Evolutionary conservation across 805 yeast genomes (phyloP).

Genomic region (Candida patagonica): DNA sequence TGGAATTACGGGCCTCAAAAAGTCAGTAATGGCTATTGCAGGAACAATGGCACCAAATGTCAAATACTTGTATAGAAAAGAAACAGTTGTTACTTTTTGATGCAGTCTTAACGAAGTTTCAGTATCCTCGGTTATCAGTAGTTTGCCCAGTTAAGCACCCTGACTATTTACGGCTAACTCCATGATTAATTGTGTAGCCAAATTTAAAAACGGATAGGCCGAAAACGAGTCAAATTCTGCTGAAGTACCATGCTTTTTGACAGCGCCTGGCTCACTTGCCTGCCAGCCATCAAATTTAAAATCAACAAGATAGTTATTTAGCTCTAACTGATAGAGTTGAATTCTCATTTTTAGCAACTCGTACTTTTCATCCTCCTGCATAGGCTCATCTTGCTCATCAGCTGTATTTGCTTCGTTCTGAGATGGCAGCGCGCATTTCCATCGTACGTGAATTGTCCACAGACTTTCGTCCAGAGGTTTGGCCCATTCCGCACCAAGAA

Average conservation of each 20-base stretch:
- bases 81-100: too few relatives aligned
- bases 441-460: slow-evolving; percentile 93
- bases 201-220: slow-evolving; percentile 89
- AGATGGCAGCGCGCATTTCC: slow-evolving; percentile 49
- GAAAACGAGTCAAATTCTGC: slow-evolving; percentile 76
- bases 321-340: slow-evolving; percentile 90
- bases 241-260: slow-evolving; percentile 12
- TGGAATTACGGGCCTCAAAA: too few relatives aligned
- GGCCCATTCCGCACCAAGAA: slow-evolving; percentile 96
- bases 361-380: slow-evolving; percentile 15
- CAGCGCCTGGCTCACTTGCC: slow-evolving; percentile 17
- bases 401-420: slow-evolving; percentile 2
- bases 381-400: slow-evolving; percentile 8
- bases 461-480: slow-evolving; percentile 88
- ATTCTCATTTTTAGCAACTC: slow-evolving; percentile 95
- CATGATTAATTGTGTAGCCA: slow-evolving; percentile 89
- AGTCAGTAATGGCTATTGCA: too few relatives aligned
- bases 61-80: too few relatives aligned
- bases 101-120: too few relatives aligned
- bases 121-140: too few relatives aligned
- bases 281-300: slow-evolving; percentile 99
- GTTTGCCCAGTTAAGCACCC: too few relatives aligned
- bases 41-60: too few relatives aligned
- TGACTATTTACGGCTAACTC: slow-evolving; percentile 96
- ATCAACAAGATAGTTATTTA: slow-evolving; percentile 90